Evolutionary conservation across 768 basidiomycete species (phyloP), one percentile per base, ranked within the genome.

Genomic region (Lactarius tabidus): DNA sequence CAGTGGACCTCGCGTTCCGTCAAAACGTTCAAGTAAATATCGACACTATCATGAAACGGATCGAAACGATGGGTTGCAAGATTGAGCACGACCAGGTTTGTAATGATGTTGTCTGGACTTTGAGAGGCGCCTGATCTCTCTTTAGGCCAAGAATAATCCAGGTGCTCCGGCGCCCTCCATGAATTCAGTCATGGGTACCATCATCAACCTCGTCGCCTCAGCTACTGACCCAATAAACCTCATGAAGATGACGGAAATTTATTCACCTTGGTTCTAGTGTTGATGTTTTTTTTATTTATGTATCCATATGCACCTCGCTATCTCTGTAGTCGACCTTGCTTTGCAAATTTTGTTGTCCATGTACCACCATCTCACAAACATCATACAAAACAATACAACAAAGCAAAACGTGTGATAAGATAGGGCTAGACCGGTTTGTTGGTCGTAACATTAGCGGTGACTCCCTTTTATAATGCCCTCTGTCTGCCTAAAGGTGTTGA

Each of bases 191-290:
- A 77, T 90, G 52, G 90, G 94, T 72, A 91, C 90, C 2, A 85
- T 94, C 60, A 87, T 87, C 33, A 90, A 86, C 71, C 80, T 97
- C 23, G 88, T 98, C 65, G 89, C 90, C 0, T 84, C 83, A 41
- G 93, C 96, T 18, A 93, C 93, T 5, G 92, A 95, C 72, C 93
- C 94, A 1, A 77, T 89, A 31, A 87, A 90, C 66, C 82, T 98
- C 9, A 86, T 88, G 64, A 90, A 89, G 74, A 92, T 93, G 89
- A 84, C 86, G 35, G 93, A 96, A 73, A 79, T 85, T 31, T 95
- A 88, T 72, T 83, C 89, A 69, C 90, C 94, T 6, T 96, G 93
- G 91, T 93, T 91, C 75, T 93, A 75, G 75, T 41, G 6, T 35
- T 4, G 28, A 26, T 26, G 1, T 51, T 35, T 38, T 2, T 36